Conservation (phyloP, 306 rosid genomes). For the Cucumis cinereus region DNA sequence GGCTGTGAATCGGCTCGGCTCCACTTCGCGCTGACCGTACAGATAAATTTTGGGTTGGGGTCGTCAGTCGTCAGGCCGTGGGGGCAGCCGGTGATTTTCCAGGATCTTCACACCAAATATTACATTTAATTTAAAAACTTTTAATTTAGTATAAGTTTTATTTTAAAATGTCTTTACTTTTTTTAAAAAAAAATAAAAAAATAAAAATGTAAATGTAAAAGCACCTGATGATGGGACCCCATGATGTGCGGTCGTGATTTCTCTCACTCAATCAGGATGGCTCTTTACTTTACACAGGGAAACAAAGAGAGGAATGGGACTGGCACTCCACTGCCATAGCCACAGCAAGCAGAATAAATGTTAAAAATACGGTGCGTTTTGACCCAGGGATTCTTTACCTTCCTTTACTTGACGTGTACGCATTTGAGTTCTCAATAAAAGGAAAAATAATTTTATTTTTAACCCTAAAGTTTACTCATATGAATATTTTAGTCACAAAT, state of each 20-base stretch:
- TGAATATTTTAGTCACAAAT: background rate
- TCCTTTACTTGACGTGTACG: background rate
- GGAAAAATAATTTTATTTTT: background rate
- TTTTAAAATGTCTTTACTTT: background rate
- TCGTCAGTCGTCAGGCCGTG: background rate
- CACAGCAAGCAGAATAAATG: background rate
- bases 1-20: background rate
- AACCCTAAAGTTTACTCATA: background rate
- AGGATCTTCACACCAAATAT: background rate
- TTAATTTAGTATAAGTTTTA: too few relatives aligned
- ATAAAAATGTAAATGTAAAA: background rate
- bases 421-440: background rate
- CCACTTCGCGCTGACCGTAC: background rate
- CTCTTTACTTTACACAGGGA: background rate
- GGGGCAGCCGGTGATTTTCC: constrained; percentile 1
- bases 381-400: background rate
- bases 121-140: too few relatives aligned
- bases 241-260: background rate
- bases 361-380: background rate
- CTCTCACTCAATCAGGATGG: background rate
- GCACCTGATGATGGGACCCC: background rate
- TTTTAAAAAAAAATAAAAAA: too few relatives aligned
- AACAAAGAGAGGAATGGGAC: background rate
- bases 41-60: background rate
- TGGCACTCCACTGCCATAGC: too few relatives aligned